Evolutionary conservation across 2,329 filamentous ascomycete species (phyloP), one percentile per base, ranked within the genome.

Genomic region (Colletotrichum salicis): DNA sequence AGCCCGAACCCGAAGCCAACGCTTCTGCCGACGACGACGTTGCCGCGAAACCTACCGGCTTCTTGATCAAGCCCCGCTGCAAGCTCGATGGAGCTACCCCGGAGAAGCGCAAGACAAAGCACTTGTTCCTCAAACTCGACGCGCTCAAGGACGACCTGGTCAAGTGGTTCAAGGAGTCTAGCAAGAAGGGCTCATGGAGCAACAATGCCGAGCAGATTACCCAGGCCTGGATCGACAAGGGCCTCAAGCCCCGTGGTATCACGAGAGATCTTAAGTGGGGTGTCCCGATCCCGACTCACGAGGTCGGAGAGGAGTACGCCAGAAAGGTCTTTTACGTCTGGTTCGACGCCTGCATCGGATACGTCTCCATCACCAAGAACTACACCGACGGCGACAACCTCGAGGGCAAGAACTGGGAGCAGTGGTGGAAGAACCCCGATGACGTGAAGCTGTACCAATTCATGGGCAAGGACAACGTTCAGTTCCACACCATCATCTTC

Each of bases 261-360:
- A 97, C 96, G 13, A 87, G 96, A 80, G 96, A 98, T 85, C 86
- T 98, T 72, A 95, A 93, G 80, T 98, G 96, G 96, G 96, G 96
- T 78, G 87, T 89, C 19, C 87, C 87, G 4, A 87, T 90, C 58
- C 87, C 86, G 41, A 81, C 79, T n/a, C 79, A 81, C 59, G 76
- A 87, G 33, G 81, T 85, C 13, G 86, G 85, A 19, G 85, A 87
- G 66, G 87, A 86, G 31, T 91, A 89, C 75, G 83, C 84, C 56
- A 84, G 85, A 75, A 90, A 90, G 85, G 96, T 97, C 73, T 91
- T 98, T 75, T 98, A 98, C 79, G 95, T 97, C 72, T 77, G 75
- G 74, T 78, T 79, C 58, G 76, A 79, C 48, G 73, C 73, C 7
- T 74, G 73, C 64, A 74, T 74, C 54, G 73, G 95, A 24, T 98